Conservation (phyloP, 2,329 filamentous ascomycete genomes). For the Delphinella strobiligena region DNA sequence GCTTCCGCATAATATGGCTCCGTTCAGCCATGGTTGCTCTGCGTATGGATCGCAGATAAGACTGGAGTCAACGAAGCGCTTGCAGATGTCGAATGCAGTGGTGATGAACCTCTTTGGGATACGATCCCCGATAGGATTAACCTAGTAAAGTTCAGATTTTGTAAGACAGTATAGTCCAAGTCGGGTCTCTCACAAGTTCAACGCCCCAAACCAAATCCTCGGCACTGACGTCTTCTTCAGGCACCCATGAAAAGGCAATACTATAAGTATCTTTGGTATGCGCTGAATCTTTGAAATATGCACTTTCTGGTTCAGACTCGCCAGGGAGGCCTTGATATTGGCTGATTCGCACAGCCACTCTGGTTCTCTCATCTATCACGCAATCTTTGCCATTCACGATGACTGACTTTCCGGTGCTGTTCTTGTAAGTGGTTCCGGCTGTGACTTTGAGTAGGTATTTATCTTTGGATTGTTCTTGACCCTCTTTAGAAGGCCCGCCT, state of each 20-base stretch:
- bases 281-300: conserved; percentile 63
- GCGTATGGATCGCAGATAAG: conserved; percentile 81
- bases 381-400: conserved; percentile 55
- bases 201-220: conserved; percentile 80
- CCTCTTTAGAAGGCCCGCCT: not conserved
- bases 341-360: conserved; percentile 66
- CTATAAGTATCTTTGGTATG: conserved; percentile 74
- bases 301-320: conserved; percentile 49
- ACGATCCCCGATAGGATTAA: conserved; percentile 63
- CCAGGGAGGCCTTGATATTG: conserved; percentile 53
- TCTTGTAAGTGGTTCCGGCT: conserved; percentile 65
- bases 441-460: conserved; percentile 74
- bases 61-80: conserved; percentile 82
- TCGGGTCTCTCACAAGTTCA: conserved; percentile 45
- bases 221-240: conserved; percentile 51
- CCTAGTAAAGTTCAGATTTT: not conserved
- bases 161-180: too few species aligned
- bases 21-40: conserved; percentile 77
- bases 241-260: conserved; percentile 66
- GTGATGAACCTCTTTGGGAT: conserved; percentile 70
- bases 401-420: conserved; percentile 53
- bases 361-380: conserved; percentile 52
- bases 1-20: conserved; percentile 35
- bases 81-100: conserved; percentile 72
- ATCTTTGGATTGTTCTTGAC: conserved; percentile 14